Percentiles rank a stretch among this genome's conserved stretches.
phyloP scores from a whole-genome alignment of 2,329 filamentous ascomycete genomes.

The Alternaria sp. region DNA sequence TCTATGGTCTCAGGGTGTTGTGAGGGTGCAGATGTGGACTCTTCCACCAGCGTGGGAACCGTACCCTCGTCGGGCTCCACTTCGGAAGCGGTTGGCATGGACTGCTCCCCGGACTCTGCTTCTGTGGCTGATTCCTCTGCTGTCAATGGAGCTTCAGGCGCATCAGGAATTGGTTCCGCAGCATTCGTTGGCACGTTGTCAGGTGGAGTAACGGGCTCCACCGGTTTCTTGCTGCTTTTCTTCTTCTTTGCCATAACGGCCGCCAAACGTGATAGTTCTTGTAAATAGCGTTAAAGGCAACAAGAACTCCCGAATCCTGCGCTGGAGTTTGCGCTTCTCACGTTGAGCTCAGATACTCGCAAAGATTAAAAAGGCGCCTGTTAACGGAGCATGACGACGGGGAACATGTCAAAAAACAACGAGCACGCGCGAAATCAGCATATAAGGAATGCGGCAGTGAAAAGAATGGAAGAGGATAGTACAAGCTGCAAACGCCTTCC shows the following conservation, averaged over 20 bases:
- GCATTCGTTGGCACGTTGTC: slow-evolving; percentile 26
- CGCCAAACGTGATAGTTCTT: slow-evolving; percentile 20
- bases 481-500: slow-evolving; percentile 32
- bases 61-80: slow-evolving; percentile 19
- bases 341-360: slow-evolving; percentile 21
- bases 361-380: slow-evolving; percentile 36
- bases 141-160: slow-evolving; percentile 23
- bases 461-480: slow-evolving; percentile 36
- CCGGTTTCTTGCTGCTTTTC: slow-evolving; percentile 38
- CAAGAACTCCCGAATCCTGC: slow-evolving; percentile 6
- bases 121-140: slow-evolving; percentile 24
- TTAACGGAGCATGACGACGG: slow-evolving; percentile 47
- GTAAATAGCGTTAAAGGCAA: slow-evolving; percentile 26
- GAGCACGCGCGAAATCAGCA: slow-evolving; percentile 45
- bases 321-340: slow-evolving; percentile 32
- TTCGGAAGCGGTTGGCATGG: slow-evolving; percentile 11
- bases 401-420: slow-evolving; percentile 37
- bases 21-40: slow-evolving; percentile 24
- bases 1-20: slow-evolving; percentile 10
- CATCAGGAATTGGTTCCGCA: slow-evolving; percentile 28
- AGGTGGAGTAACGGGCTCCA: slow-evolving; percentile 36
- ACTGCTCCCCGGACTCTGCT: slow-evolving; percentile 12
- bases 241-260: slow-evolving; percentile 44
- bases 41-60: slow-evolving; percentile 23
- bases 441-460: slow-evolving; percentile 40